Evolutionary conservation across 163 green algal genomes (phyloP).

Genomic region (Chlamydomonas reinhardtii): DNA sequence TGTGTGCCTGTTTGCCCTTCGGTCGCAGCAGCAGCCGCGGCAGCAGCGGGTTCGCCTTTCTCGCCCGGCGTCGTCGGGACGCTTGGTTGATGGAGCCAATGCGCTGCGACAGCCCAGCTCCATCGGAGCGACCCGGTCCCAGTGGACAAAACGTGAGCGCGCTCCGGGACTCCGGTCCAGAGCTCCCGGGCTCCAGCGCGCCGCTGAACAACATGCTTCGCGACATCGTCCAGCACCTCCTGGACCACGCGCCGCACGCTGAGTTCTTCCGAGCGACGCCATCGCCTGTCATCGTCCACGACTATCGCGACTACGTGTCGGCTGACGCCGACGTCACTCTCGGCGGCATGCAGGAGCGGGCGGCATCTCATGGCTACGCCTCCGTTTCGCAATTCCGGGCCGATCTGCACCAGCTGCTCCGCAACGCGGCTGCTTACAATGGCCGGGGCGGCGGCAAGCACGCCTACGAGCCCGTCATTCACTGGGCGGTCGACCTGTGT

Average conservation of each 20-base stretch:
- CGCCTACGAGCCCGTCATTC: conserved; percentile 42
- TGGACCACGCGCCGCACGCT: conserved; percentile 6
- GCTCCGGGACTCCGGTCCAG: too few species aligned
- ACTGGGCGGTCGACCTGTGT: conserved; percentile 22
- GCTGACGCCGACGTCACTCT: conserved; percentile 9
- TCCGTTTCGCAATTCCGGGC: not conserved
- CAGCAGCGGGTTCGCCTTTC: too few species aligned
- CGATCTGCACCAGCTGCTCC: conserved; percentile 26
- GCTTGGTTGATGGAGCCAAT: too few species aligned
- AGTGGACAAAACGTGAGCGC: too few species aligned
- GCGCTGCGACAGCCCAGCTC: too few species aligned
- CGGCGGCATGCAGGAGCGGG: conserved; percentile 10
- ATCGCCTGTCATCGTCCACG: not conserved
- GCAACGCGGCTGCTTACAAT: conserved; percentile 50
- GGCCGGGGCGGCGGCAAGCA: conserved; percentile 25
- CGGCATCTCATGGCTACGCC: not conserved
- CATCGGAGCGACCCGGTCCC: too few species aligned
- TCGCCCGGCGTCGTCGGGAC: too few species aligned
- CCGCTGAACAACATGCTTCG: not conserved
- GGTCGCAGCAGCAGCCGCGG: too few species aligned
- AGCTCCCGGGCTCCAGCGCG: too few species aligned
- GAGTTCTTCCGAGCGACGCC: conserved; percentile 22
- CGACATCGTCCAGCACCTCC: conserved; percentile 1
- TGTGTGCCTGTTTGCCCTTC: too few species aligned
- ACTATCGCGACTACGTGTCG: conserved; percentile 30